These are phyloP conservation scores for Ciborinia camelliae DNA, from an alignment of 2,329 filamentous ascomycete species.

Conservation along the genomic window DNA sequence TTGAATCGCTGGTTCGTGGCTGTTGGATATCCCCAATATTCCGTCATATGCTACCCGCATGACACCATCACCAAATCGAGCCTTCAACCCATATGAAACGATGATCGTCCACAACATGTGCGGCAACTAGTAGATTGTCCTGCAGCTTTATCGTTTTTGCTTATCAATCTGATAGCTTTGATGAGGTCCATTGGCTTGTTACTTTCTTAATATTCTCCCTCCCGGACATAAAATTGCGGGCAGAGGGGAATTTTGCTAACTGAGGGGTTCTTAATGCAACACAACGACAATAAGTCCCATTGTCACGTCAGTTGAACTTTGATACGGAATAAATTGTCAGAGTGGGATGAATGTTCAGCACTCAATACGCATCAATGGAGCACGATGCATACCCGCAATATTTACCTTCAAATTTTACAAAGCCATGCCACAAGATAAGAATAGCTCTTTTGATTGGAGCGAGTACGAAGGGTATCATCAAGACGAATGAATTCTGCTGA, in stretches of 20 bases:
- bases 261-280: slow-evolving; percentile 1
- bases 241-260: background rate
- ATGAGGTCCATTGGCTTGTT: background rate
- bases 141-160: background rate
- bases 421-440: background rate
- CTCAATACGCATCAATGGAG: background rate
- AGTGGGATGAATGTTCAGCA: slow-evolving; percentile 4
- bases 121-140: background rate
- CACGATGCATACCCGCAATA: background rate
- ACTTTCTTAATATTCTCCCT: background rate
- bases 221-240: background rate
- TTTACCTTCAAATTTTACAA: background rate
- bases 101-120: background rate
- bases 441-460: background rate
- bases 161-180: background rate
- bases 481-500: background rate
- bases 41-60: slow-evolving; percentile 27
- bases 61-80: slow-evolving; percentile 21
- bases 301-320: slow-evolving; percentile 11
- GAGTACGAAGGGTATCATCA: background rate
- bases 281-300: background rate
- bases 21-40: slow-evolving; percentile 10
- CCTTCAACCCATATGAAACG: background rate
- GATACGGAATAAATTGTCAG: background rate
- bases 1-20: background rate